Percentiles rank a stretch among this genome's conserved stretches.
Conservation (phyloP, 495 filamentous ascomycete genomes). For the Penicillium canariense region DNA sequence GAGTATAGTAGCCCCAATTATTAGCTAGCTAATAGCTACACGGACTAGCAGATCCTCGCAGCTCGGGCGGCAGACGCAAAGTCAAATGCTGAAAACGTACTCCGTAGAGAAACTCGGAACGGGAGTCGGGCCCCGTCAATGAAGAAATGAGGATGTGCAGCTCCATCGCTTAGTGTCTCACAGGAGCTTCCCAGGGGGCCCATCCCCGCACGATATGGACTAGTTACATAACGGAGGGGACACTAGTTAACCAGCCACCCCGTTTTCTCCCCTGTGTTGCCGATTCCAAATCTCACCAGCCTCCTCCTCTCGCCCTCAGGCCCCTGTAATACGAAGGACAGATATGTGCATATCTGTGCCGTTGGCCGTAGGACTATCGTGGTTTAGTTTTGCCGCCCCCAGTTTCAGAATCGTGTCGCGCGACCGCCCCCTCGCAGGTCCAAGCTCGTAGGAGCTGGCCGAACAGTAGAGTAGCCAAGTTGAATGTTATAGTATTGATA, state of each 20-base stretch:
- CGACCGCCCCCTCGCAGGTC: background rate
- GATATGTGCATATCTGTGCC: too few species aligned
- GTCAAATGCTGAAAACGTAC: background rate
- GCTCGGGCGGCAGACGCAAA: background rate
- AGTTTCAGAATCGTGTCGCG: slow-evolving; percentile 1
- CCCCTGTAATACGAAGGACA: too few species aligned
- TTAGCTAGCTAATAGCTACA: background rate
- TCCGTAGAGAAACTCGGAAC: too few species aligned
- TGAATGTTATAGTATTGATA: too few species aligned
- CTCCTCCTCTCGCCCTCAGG: background rate
- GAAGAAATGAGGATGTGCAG: slow-evolving; percentile 11
- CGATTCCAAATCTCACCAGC: slow-evolving; percentile 1
- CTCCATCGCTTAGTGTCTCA: background rate
- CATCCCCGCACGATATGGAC: background rate
- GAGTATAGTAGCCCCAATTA: background rate
- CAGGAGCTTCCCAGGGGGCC: background rate
- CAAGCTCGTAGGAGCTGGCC: slow-evolving; percentile 1
- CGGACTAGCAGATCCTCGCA: background rate
- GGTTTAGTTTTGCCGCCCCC: background rate
- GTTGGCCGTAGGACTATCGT: slow-evolving; percentile 3
- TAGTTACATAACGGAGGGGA: background rate
- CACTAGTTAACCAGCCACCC: background rate
- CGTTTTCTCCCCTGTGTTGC: background rate
- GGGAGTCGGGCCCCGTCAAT: background rate
- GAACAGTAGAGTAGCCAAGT: background rate